Evolutionary conservation across 768 basidiomycete genomes (phyloP).

Genomic region (Pleurotus salmoneostramineus): DNA sequence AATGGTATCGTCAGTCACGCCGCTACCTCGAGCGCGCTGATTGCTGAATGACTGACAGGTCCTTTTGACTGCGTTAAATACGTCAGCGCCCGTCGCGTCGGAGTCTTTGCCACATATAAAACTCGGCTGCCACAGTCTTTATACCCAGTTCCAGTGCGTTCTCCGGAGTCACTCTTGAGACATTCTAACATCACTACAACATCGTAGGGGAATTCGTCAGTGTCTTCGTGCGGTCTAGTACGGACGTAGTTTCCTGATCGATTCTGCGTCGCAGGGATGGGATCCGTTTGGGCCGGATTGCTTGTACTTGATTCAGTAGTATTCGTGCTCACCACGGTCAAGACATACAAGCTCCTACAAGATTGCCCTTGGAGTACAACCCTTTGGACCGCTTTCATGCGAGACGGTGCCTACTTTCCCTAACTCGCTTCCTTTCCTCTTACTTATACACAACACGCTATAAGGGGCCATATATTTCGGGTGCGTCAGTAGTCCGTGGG

Average conservation of each 20-base stretch:
- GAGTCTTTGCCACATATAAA: not conserved
- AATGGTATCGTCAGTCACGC: not conserved
- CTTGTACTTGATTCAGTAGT: not conserved
- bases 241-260: not conserved
- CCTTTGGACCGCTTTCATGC: not conserved
- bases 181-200: not conserved
- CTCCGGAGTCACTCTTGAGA: not conserved
- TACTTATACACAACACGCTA: not conserved
- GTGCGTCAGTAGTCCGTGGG: not conserved
- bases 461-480: not conserved
- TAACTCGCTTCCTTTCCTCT: not conserved
- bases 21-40: not conserved
- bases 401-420: not conserved
- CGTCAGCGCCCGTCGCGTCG: not conserved
- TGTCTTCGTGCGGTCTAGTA: not conserved
- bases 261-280: not conserved
- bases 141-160: not conserved
- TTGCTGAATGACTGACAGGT: not conserved
- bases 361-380: not conserved
- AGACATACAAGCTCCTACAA: not conserved
- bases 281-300: not conserved
- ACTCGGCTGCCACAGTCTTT: not conserved
- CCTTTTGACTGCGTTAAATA: not conserved
- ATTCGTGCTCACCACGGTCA: not conserved
- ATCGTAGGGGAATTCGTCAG: not conserved